A percentile compares a stretch with the other conserved stretches of the same genome.
Evolutionary conservation across 2,329 filamentous ascomycete genomes (phyloP).

Genomic region (Pseudocercospora macadamiae): DNA sequence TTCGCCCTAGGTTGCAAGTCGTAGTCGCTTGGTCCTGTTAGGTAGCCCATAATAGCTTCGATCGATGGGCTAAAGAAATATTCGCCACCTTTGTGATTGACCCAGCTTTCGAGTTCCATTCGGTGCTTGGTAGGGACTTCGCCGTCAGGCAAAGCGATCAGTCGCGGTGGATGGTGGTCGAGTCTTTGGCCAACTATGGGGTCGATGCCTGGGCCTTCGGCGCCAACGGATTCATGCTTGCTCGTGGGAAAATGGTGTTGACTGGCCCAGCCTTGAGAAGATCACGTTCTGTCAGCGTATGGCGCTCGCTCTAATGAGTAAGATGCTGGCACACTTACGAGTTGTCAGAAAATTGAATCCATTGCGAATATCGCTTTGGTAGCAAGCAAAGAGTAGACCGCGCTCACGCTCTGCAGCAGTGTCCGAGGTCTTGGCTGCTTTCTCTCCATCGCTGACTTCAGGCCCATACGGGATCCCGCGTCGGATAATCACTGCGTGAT

Average conservation of each 20-base stretch:
- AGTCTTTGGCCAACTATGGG: constrained; percentile 11
- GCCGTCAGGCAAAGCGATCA: constrained; percentile 12
- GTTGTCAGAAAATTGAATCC: constrained; percentile 14
- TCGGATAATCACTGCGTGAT: constrained; percentile 8
- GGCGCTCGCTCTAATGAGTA: not conserved
- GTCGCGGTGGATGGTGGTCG: constrained; percentile 11
- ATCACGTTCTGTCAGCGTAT: constrained; percentile 1
- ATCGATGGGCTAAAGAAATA: constrained; percentile 12
- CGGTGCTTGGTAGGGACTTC: constrained; percentile 8
- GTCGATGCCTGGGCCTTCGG: constrained; percentile 10
- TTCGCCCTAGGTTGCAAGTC: constrained; percentile 6
- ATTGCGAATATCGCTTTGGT: constrained; percentile 10
- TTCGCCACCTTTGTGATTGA: constrained; percentile 11
- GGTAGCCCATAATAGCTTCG: constrained; percentile 9
- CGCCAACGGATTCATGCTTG: constrained; percentile 11
- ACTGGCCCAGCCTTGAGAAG: constrained; percentile 9
- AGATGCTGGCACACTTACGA: constrained; percentile 11
- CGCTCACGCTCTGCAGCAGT: constrained; percentile 11
- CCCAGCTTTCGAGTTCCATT: constrained; percentile 12
- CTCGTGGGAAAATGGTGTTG: constrained; percentile 7
- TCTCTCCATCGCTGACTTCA: constrained; percentile 11
- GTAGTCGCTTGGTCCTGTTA: constrained; percentile 12
- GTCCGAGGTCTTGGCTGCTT: constrained; percentile 11
- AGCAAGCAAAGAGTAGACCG: constrained; percentile 12
- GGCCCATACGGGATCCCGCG: constrained; percentile 10